Evolutionary conservation across 163 green algal species (phyloP).

Genomic region (Scenedesmus sp.): DNA sequence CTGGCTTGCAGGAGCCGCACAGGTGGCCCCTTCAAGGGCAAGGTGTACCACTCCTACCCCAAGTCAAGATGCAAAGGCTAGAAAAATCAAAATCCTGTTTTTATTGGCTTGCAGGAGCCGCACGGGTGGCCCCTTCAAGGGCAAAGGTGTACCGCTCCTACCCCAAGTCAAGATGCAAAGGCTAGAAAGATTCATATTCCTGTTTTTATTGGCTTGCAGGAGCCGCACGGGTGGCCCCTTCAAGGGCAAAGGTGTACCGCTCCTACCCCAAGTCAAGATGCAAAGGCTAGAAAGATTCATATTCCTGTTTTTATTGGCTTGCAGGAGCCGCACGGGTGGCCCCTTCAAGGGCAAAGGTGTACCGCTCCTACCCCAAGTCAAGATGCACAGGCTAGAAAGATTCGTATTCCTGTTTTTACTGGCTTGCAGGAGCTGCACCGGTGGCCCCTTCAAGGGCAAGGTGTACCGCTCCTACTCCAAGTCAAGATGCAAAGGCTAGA

Average conservation of each 20-base stretch:
- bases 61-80: neutral
- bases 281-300: neutral
- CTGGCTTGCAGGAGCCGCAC: no score
- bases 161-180: neutral
- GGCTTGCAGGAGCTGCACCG: neutral
- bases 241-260: neutral
- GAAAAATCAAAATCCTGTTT: neutral
- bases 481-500: neutral
- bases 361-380: neutral
- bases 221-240: neutral
- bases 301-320: neutral
- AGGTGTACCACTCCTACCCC: no score
- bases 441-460: neutral
- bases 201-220: neutral
- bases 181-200: neutral
- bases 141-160: neutral
- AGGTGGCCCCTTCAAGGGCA: no score
- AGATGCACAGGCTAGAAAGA: neutral
- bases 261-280: neutral
- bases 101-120: neutral
- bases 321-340: neutral
- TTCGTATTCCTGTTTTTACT: neutral
- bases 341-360: neutral
- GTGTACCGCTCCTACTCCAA: neutral
- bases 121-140: neutral